Evolutionary conservation across 1,284 basidiomycete species (phyloP), one percentile per base, ranked within the genome.

Genomic region (Rhodotorula sp.): DNA sequence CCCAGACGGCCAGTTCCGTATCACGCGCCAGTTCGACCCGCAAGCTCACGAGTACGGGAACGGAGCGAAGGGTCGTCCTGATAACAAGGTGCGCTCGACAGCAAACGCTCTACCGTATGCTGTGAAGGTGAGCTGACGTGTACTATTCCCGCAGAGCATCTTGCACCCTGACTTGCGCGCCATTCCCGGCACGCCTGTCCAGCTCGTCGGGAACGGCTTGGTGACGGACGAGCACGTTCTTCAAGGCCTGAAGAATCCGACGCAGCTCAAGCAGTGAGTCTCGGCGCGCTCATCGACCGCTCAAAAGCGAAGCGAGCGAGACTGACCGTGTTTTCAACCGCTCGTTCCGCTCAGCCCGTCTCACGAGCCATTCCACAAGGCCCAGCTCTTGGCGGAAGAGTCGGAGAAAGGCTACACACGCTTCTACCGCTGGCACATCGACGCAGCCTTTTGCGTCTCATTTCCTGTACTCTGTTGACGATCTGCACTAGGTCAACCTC

Each of bases 301-400:
- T n/a, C n/a, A n/a, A n/a, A 34, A 34, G 34, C 34, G 34, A 5
- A 34, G 34, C 34, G 34, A 34, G 34, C 34, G 34, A 34, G 34
- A 34, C 34, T 34, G 34, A 6, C 34, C 34, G 6, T 34, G 34
- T 6, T 10, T 10, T 5, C 34, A 34, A 34, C 34, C 10, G 6
- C 34, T 34, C 10, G 34, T 34, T 34, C 34, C 34, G 34, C 34
- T 34, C 34, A 34, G 34, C 81, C 93, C 92, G 1, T 88, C 87
- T 61, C 93, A 96, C 81, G 87, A 84, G 52, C 90, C 90, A 2
- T 96, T 96, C 82, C 94, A 96, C 84, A 91, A 91, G 82, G 88
- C 88, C 46, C 82, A 81, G n/a, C 84, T 94, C 37, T 87, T 87
- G 4, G 83, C 85, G 3, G 89, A 89, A 75, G 92, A 95, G 71